Percentiles rank a stretch among this genome's conserved stretches.
Evolutionary conservation across 148 eudicot species (phyloP).

Genomic region (Tetragonia tetragonoides): DNA sequence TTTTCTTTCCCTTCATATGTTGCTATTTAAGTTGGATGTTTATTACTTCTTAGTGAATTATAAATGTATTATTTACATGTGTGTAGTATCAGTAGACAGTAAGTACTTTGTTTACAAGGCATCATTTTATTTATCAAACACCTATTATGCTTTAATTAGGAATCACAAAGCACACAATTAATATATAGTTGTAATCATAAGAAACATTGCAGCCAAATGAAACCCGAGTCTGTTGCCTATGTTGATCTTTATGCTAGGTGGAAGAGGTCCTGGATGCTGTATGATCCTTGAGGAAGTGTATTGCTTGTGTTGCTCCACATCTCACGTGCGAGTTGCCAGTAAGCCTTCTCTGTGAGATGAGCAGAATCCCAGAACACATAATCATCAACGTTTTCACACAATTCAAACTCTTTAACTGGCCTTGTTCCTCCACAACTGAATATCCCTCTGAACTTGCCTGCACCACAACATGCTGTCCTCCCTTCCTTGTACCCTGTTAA

Average conservation of each 20-base stretch:
- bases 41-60: too few relatives aligned
- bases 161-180: background rate
- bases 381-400: slow-evolving; percentile 30
- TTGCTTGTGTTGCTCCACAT: slow-evolving; percentile 27
- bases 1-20: too few relatives aligned
- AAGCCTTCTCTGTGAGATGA: slow-evolving; percentile 36
- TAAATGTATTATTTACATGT: too few relatives aligned
- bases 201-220: background rate
- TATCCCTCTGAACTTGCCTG: slow-evolving; percentile 43
- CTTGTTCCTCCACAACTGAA: slow-evolving; percentile 60
- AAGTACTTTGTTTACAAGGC: too few relatives aligned
- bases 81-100: too few relatives aligned
- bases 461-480: slow-evolving; percentile 56
- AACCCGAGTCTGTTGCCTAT: background rate
- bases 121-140: too few relatives aligned
- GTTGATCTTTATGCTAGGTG: background rate
- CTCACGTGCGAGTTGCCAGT: slow-evolving; percentile 32
- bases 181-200: background rate
- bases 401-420: slow-evolving; percentile 26
- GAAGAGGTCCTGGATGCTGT: slow-evolving; percentile 27
- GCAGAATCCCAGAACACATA: slow-evolving; percentile 41
- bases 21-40: too few relatives aligned
- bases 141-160: too few relatives aligned
- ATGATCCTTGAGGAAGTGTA: background rate
- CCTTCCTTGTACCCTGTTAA: slow-evolving; percentile 42